A percentile compares a stretch with the other conserved stretches of the same genome.
Conservation (phyloP, 148 eudicot genomes). For the Mesembryanthemum crystallinum region DNA sequence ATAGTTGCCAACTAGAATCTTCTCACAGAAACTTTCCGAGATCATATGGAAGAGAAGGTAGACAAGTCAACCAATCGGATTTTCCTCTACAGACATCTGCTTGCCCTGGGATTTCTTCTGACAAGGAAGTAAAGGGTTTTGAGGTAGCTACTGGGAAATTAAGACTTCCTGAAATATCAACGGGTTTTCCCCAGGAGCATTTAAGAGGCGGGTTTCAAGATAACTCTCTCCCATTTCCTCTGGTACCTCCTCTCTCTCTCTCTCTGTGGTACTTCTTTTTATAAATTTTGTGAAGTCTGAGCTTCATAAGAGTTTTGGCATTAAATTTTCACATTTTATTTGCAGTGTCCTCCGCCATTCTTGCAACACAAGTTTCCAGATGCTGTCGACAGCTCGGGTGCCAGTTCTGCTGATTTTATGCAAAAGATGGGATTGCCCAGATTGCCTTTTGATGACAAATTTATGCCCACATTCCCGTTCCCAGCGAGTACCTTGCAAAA, state of each 20-base stretch:
- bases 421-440: slow-evolving; percentile 71
- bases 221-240: slow-evolving; percentile 36
- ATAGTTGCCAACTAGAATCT: slow-evolving; percentile 55
- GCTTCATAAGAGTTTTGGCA: neutral
- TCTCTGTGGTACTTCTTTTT: too few species aligned
- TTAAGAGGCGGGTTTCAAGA: slow-evolving; percentile 34
- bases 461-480: slow-evolving; percentile 48
- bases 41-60: slow-evolving; percentile 46
- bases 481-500: slow-evolving; percentile 42
- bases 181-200: slow-evolving; percentile 40
- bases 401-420: slow-evolving; percentile 48
- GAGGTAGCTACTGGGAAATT: slow-evolving; percentile 34
- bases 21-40: slow-evolving; percentile 47
- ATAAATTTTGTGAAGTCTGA: too few species aligned
- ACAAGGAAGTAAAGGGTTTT: slow-evolving; percentile 32
- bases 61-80: slow-evolving; percentile 39
- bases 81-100: slow-evolving; percentile 47
- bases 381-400: slow-evolving; percentile 41
- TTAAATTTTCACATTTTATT: slow-evolving; percentile 11
- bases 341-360: slow-evolving; percentile 47
- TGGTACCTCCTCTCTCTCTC: slow-evolving; percentile 41
- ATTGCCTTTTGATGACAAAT: slow-evolving; percentile 62
- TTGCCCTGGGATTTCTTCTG: too few species aligned
- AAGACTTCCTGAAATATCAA: slow-evolving; percentile 40
- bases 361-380: slow-evolving; percentile 47